Evolutionary conservation across 2,329 filamentous ascomycete species (phyloP), one percentile per base, ranked within the genome.

Genomic region (Metarhizium humberi): DNA sequence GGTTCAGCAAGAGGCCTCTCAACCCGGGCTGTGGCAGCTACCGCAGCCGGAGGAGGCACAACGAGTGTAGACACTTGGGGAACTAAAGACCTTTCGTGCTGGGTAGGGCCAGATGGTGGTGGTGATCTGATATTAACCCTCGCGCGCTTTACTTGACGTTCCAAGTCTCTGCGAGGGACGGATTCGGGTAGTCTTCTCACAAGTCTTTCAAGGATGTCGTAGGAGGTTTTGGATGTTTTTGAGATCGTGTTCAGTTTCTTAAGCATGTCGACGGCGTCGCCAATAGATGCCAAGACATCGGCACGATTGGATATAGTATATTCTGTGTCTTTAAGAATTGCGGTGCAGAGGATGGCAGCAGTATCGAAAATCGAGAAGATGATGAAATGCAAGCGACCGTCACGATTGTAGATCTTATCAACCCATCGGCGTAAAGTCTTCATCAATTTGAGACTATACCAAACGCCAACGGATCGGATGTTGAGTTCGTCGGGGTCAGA

Each of bases 301-400:
- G 72, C 66, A 11, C 72, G 70, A 38, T 66, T 70, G 1, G 70
- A 69, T 3, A 78, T 68, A 5, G 64, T 68, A 16, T 63, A 57
- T 10, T 71, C 66, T 8, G 62, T 60, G 43, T 80, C 78, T 57
- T 80, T 77, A 8, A 78, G 71, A 6, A 80, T 63, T 0, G 76
- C 75, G 0, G 78, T 78, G 54, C 74, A 78, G 3, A 80, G 64
- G 36, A 77, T 68, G 1, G 77, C 73, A 0, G 75, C 72, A 0
- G 76, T 78, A 55, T 80, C 76, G 54, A 80, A 79, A 30, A 79
- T 70, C 4, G 73, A 69, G 53, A 79, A 81, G 0, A 77, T 74
- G 16, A 77, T 75, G 52, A 79, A 72, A 56, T 79, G 75, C 38
- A 78, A 76, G 29, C 77, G 74, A 2, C 74, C 73, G 38, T 78